These are phyloP conservation scores for Achaetomiella virescens DNA, from an alignment of 495 filamentous ascomycete genomes.

Conservation along the genomic window DNA sequence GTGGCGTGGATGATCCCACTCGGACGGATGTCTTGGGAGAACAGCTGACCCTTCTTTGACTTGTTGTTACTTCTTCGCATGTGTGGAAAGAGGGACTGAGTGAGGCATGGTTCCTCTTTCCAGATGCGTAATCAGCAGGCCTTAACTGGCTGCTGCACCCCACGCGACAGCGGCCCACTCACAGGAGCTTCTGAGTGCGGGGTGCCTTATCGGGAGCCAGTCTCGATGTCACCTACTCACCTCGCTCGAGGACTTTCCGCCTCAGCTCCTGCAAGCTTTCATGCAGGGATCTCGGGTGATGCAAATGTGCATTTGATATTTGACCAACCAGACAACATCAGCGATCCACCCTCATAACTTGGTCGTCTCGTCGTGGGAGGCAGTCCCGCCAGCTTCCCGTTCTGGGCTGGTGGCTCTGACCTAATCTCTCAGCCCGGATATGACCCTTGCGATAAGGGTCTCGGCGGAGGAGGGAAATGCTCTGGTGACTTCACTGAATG, in stretches of 20 bases:
- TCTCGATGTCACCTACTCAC: too few relatives aligned
- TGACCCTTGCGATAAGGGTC: conserved; percentile 7
- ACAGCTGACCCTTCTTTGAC: too few relatives aligned
- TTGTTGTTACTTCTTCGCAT: too few relatives aligned
- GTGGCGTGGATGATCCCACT: too few relatives aligned
- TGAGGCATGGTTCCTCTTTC: too few relatives aligned
- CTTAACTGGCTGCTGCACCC: too few relatives aligned
- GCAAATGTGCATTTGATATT: background rate
- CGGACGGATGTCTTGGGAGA: too few relatives aligned
- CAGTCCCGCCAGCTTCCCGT: background rate
- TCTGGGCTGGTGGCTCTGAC: background rate
- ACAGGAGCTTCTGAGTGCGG: too few relatives aligned
- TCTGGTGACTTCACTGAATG: conserved; percentile 9
- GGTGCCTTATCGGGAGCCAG: too few relatives aligned
- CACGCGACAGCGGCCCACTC: too few relatives aligned
- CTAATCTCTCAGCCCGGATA: background rate
- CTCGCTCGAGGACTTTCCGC: background rate
- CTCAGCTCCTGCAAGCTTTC: background rate
- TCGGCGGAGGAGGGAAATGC: background rate
- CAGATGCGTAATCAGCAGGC: too few relatives aligned
- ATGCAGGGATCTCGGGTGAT: background rate
- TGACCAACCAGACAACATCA: background rate
- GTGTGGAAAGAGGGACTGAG: too few relatives aligned
- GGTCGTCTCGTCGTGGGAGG: background rate
- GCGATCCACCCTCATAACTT: background rate